These are phyloP conservation scores for Zea mays DNA, from an alignment of 176 grass and related monocot genomes.

Conservation along the genomic window Zm-B73-REFERENCE-NAM-5.0 NC_050096.1:70675501-70676000, in stretches of 20 bases:
- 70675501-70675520: too few species aligned
- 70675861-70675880: constrained; percentile 2
- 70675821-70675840: constrained; percentile 6
- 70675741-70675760: constrained; percentile 23
- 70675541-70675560: too few species aligned
- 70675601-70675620: too few species aligned
- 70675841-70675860: constrained; percentile 18
- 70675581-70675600: too few species aligned
- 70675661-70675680: too few species aligned
- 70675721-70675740: constrained; percentile 11
- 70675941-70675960: background rate
- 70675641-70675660: too few species aligned
- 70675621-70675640: too few species aligned
- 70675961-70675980: constrained; percentile 28
- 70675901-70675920: background rate
- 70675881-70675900: constrained; percentile 6
- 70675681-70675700: background rate
- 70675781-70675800: constrained; percentile 27
- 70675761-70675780: constrained; percentile 1
- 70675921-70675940: constrained; percentile 16
- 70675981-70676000: constrained; percentile 24
- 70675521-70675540: too few species aligned
- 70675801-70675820: constrained; percentile 9
- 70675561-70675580: too few species aligned
- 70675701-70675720: background rate